Evolutionary conservation across 768 basidiomycete genomes (phyloP).

Genomic region (Suillus paluster): DNA sequence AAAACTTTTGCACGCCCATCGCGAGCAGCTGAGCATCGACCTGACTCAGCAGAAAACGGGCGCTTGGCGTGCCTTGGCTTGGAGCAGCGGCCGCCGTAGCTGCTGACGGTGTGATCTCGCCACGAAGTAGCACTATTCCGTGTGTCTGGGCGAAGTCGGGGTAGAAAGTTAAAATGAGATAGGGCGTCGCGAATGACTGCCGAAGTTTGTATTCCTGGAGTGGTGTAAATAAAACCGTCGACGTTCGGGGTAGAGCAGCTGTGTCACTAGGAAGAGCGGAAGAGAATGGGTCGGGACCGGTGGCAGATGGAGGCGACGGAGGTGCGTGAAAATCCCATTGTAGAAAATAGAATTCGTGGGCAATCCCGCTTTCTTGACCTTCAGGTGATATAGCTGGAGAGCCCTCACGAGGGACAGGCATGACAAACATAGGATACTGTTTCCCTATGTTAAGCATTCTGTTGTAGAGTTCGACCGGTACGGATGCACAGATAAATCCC

Average conservation of each 20-base stretch:
- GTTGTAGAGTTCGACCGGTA: conserved; percentile 74
- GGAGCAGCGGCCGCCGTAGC: conserved; percentile 40
- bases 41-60: conserved; percentile 66
- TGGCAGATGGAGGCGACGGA: conserved; percentile 60
- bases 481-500: conserved; percentile 82
- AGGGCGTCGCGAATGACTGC: conserved; percentile 85
- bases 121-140: conserved; percentile 82
- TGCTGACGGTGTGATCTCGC: conserved; percentile 83
- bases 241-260: conserved; percentile 51
- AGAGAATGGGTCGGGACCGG: conserved; percentile 49
- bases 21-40: conserved; percentile 85
- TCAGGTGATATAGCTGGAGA: conserved; percentile 30
- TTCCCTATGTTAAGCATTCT: conserved; percentile 67
- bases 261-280: conserved; percentile 23
- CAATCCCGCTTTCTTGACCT: conserved; percentile 38
- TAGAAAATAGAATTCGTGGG: conserved; percentile 83
- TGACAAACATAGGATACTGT: conserved; percentile 77
- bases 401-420: conserved; percentile 72
- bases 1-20: conserved; percentile 84
- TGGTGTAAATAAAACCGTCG: conserved; percentile 91
- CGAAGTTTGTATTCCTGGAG: conserved; percentile 92
- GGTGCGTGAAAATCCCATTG: conserved; percentile 89
- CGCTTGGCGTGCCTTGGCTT: conserved; percentile 23
- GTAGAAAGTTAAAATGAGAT: conserved; percentile 89
- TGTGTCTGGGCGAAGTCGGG: conserved; percentile 85